Evolutionary conservation across 2,329 filamentous ascomycete genomes (phyloP).

Genomic region (Beauveria pseudobassiana): DNA sequence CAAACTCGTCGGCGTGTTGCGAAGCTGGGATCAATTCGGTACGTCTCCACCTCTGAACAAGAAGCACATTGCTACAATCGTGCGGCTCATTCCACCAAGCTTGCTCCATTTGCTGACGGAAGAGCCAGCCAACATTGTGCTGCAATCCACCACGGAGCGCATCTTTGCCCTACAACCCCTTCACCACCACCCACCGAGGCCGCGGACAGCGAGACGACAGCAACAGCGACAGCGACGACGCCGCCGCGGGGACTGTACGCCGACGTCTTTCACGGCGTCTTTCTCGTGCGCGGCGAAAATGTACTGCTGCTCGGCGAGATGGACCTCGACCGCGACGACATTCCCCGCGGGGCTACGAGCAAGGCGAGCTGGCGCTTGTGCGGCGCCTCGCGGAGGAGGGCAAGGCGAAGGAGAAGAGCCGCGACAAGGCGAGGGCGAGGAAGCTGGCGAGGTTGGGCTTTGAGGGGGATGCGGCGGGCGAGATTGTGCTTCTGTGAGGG

Average conservation of each 20-base stretch:
- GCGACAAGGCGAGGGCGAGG: conserved; percentile 64
- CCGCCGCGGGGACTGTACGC: conserved; percentile 55
- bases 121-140: conserved; percentile 75
- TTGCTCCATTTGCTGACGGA: background rate
- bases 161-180: conserved; percentile 58
- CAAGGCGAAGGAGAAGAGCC: conserved; percentile 59
- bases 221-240: background rate
- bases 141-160: conserved; percentile 87
- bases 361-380: conserved; percentile 61
- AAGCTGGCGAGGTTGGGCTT: conserved; percentile 75
- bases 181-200: conserved; percentile 26
- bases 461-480: conserved; percentile 75
- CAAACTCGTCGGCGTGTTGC: conserved; percentile 84
- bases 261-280: conserved; percentile 79
- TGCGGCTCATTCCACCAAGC: too few species aligned
- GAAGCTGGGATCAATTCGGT: conserved; percentile 99
- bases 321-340: conserved; percentile 92
- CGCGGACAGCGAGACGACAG: conserved; percentile 15
- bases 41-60: conserved; percentile 25
- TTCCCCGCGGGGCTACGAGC: conserved; percentile 66
- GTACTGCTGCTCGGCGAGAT: conserved; percentile 94
- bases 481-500: conserved; percentile 59
- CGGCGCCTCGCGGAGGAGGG: conserved; percentile 66
- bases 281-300: conserved; percentile 91
- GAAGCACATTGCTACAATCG: background rate